Percentiles rank a stretch among this genome's conserved stretches.
These are phyloP conservation scores for Plectosphaerella sp. DNA, from an alignment of 2,329 filamentous ascomycete genomes.

Conservation along the genomic window DNA sequence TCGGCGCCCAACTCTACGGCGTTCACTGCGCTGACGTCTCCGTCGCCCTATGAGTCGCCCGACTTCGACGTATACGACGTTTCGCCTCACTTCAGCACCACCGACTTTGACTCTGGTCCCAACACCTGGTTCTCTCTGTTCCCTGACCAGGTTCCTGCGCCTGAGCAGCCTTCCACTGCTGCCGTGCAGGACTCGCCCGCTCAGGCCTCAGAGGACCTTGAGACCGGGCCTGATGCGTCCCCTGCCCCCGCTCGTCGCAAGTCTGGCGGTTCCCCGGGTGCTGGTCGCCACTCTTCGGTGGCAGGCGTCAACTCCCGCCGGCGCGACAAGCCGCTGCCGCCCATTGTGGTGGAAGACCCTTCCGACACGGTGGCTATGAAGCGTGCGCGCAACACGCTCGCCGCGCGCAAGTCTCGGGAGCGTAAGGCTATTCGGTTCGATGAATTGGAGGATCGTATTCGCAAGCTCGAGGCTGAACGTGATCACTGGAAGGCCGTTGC, in stretches of 20 bases:
- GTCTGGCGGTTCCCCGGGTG: slow-evolving; percentile 37
- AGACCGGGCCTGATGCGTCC: slow-evolving; percentile 24
- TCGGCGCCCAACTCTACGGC: slow-evolving; percentile 79
- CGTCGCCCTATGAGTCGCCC: slow-evolving; percentile 74
- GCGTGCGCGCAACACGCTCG: slow-evolving; percentile 88
- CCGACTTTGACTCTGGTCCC: slow-evolving; percentile 50
- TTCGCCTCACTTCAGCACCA: slow-evolving; percentile 68
- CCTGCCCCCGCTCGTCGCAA: slow-evolving; percentile 38
- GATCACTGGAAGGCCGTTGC: slow-evolving; percentile 62
- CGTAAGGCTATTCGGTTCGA: slow-evolving; percentile 76
- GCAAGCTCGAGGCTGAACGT: slow-evolving; percentile 61
- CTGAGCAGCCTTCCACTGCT: slow-evolving; percentile 13
- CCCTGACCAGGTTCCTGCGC: slow-evolving; percentile 38
- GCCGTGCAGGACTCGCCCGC: slow-evolving; percentile 34
- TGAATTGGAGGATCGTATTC: slow-evolving; percentile 69
- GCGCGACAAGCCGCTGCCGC: slow-evolving; percentile 75
- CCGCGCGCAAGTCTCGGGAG: slow-evolving; percentile 87
- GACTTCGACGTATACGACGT: slow-evolving; percentile 71
- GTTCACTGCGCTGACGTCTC: slow-evolving; percentile 81
- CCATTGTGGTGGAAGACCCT: slow-evolving; percentile 72
- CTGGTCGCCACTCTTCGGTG: slow-evolving; percentile 61
- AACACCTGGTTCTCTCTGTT: slow-evolving; percentile 72
- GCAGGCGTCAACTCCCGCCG: slow-evolving; percentile 69
- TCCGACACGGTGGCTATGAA: slow-evolving; percentile 77
- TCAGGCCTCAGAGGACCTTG: slow-evolving; percentile 42